A percentile compares a stretch with the other conserved stretches of the same genome.
These are phyloP conservation scores for Pseudogymnoascus sp. DNA, from an alignment of 2,329 filamentous ascomycete species.

Conservation along the genomic window DNA sequence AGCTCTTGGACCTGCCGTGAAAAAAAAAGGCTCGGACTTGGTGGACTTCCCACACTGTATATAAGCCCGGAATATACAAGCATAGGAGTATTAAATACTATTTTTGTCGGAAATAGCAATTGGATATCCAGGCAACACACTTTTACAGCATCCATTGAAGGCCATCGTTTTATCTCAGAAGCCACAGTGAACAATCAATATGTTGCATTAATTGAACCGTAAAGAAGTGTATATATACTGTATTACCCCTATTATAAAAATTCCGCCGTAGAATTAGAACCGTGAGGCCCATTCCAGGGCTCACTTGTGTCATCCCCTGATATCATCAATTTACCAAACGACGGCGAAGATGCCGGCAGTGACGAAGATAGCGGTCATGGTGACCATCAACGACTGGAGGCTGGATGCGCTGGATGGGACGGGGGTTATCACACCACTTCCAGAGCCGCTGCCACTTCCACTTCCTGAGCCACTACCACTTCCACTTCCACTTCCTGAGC, in stretches of 20 bases:
- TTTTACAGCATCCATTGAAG: not conserved
- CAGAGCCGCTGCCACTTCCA: not conserved
- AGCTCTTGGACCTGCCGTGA: not conserved
- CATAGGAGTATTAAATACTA: not conserved
- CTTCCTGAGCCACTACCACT: not conserved
- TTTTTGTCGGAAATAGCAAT: not conserved
- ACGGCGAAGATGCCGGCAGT: not conserved
- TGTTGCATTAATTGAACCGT: not conserved
- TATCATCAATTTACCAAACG: not conserved
- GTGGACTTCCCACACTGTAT: not conserved
- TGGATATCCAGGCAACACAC: not conserved
- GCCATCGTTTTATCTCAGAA: not conserved
- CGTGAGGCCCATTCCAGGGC: not conserved
- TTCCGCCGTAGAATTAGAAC: conserved; percentile 4
- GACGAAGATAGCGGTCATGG: not conserved
- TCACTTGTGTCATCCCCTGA: not conserved
- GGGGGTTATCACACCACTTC: not conserved
- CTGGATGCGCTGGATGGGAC: conserved; percentile 4
- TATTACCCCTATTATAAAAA: conserved; percentile 6
- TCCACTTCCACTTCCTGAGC: not conserved
- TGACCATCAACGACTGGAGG: not conserved
- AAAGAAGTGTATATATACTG: conserved; percentile 1
- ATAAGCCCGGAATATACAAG: not conserved
- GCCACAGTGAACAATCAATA: not conserved
- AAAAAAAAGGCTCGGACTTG: not conserved